phyloP scores from a whole-genome alignment of 805 yeast genomes.

The Candida yuanshanica region DNA sequence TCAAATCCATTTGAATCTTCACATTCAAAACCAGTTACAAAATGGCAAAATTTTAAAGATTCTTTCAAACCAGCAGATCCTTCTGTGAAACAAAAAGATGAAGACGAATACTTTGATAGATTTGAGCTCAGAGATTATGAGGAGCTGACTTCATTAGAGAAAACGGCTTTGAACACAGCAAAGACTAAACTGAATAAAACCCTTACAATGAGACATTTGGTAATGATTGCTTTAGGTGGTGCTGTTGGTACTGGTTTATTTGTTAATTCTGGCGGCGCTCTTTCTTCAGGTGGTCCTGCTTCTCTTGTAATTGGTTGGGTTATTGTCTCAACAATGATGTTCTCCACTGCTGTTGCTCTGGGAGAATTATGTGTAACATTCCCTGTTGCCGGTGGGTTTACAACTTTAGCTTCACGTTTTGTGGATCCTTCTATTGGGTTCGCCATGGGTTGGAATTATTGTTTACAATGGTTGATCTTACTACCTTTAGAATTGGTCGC shows the following conservation, averaged over 20 bases:
- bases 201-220: constrained; percentile 49
- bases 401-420: constrained; percentile 43
- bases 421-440: constrained; percentile 52
- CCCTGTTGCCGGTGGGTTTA: constrained; percentile 50
- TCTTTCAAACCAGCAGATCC: constrained; percentile 36
- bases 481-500: constrained; percentile 56
- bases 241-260: constrained; percentile 70
- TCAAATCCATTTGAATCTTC: neutral
- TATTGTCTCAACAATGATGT: constrained; percentile 52
- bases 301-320: constrained; percentile 51
- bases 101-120: constrained; percentile 10
- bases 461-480: constrained; percentile 48
- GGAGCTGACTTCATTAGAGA: constrained; percentile 32
- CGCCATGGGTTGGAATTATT: constrained; percentile 47
- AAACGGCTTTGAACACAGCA: constrained; percentile 30
- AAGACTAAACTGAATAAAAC: constrained; percentile 31
- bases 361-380: constrained; percentile 50
- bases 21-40: neutral
- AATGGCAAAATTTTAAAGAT: constrained; percentile 31
- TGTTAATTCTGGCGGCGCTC: constrained; percentile 57
- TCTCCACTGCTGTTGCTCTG: constrained; percentile 48
- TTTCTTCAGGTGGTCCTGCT: constrained; percentile 59
- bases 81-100: constrained; percentile 9
- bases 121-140: constrained; percentile 14
- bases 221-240: constrained; percentile 75